A percentile compares a stretch with the other conserved stretches of the same genome.
Conservation (phyloP, 1,284 basidiomycete species). For the Ganoderma leucocontextum region DNA sequence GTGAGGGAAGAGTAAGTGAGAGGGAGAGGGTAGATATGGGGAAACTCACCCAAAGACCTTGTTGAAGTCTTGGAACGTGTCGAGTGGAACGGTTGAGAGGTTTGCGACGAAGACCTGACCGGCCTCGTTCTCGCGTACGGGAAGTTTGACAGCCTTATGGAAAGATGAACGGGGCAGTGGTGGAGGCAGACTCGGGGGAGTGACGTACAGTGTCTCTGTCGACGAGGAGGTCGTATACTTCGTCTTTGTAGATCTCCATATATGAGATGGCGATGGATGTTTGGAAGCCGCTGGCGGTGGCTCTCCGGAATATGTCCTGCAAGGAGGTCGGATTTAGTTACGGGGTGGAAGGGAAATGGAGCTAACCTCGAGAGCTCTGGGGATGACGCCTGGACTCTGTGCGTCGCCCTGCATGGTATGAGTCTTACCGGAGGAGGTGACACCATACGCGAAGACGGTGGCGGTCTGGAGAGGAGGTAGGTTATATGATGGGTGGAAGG, state of each 20-base stretch:
- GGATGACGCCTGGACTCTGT: constrained; percentile 78
- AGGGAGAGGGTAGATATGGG: neutral
- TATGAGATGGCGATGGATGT: constrained; percentile 70
- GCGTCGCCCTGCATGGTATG: constrained; percentile 86
- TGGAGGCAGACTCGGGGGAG: neutral
- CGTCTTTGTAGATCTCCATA: constrained; percentile 90
- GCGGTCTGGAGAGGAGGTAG: constrained; percentile 61
- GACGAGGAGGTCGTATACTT: constrained; percentile 84
- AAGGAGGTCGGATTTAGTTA: neutral
- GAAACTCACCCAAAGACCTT: constrained; percentile 66
- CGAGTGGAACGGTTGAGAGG: constrained; percentile 61
- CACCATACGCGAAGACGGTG: constrained; percentile 84
- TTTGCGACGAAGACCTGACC: constrained; percentile 86
- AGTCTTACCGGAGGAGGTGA: constrained; percentile 85
- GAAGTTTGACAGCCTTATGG: constrained; percentile 76
- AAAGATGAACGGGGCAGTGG: neutral
- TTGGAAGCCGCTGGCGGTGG: constrained; percentile 37
- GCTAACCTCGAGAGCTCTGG: constrained; percentile 72
- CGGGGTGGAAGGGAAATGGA: neutral
- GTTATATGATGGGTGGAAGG: neutral
- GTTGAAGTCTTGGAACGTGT: constrained; percentile 67
- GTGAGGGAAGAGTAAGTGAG: neutral
- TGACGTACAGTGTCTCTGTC: constrained; percentile 66
- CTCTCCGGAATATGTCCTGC: constrained; percentile 40
- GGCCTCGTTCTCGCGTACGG: constrained; percentile 75